Percentiles rank a stretch among this genome's conserved stretches.
Conservation (phyloP, 108 stramenopile species). For the Cyclotella choctawhatcheeana region DNA sequence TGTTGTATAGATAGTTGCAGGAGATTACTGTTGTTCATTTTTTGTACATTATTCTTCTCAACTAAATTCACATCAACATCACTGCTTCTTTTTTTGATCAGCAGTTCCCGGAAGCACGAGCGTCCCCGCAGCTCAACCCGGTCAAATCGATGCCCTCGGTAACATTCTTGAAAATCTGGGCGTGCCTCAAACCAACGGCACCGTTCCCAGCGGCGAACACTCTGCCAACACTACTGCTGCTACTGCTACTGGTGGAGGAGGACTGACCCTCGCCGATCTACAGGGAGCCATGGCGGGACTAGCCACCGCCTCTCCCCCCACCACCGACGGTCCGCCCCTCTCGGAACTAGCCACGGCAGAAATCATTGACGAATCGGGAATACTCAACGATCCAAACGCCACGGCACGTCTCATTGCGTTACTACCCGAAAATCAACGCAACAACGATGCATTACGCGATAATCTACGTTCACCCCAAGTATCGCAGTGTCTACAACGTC, state of each 20-base stretch:
- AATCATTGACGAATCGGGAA: slow-evolving; percentile 44
- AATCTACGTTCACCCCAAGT: slow-evolving; percentile 78
- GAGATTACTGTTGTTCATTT: neutral
- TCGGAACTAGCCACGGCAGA: slow-evolving; percentile 69
- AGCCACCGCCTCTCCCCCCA: slow-evolving; percentile 45
- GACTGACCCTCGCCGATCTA: slow-evolving; percentile 74
- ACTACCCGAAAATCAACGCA: slow-evolving; percentile 76
- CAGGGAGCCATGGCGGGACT: slow-evolving; percentile 84
- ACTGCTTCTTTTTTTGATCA: too few species aligned
- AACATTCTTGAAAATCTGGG: slow-evolving; percentile 88
- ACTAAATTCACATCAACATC: neutral
- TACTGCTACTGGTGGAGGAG: too few species aligned
- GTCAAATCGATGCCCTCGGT: slow-evolving; percentile 82
- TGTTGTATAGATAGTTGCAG: neutral
- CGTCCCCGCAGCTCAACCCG: slow-evolving; percentile 50
- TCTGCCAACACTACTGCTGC: slow-evolving; percentile 12
- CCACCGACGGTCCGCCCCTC: slow-evolving; percentile 59
- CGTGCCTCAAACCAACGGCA: slow-evolving; percentile 57
- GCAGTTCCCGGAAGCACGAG: slow-evolving; percentile 43
- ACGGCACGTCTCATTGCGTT: slow-evolving; percentile 61
- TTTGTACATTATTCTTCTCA: neutral
- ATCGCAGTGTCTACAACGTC: slow-evolving; percentile 68
- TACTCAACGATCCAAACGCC: slow-evolving; percentile 60
- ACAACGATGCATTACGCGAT: slow-evolving; percentile 62
- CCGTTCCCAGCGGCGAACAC: slow-evolving; percentile 46